These are phyloP conservation scores for Wickerhamiella sergipiensis DNA, from an alignment of 805 yeast genomes.

Conservation along the genomic window DNA sequence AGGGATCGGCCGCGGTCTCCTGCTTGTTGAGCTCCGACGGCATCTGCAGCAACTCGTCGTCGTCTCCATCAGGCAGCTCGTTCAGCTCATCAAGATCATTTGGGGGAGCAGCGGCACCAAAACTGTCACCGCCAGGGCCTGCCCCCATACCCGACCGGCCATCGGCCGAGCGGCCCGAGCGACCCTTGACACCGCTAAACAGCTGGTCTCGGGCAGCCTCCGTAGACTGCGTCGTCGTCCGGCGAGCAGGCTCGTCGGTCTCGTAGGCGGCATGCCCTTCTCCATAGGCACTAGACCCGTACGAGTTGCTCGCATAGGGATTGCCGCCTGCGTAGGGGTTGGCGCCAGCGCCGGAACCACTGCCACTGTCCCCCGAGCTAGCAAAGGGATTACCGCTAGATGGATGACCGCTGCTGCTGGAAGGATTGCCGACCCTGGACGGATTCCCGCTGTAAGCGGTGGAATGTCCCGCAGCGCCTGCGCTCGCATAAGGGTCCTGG, in stretches of 20 bases:
- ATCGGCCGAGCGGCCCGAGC: too few species aligned
- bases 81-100: slow-evolving; percentile 2
- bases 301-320: slow-evolving; percentile 2
- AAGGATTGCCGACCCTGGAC: too few species aligned
- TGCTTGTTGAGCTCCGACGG: not conserved
- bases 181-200: slow-evolving; percentile 13
- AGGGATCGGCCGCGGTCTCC: not conserved
- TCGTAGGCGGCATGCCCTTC: slow-evolving; percentile 1
- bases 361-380: not conserved
- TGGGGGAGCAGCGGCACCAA: not conserved
- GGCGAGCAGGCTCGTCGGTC: not conserved
- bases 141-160: slow-evolving; percentile 1
- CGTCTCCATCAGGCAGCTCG: slow-evolving; percentile 5
- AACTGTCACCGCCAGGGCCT: too few species aligned
- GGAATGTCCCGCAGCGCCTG: not conserved
- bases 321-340: slow-evolving; percentile 14
- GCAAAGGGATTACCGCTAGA: not conserved
- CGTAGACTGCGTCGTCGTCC: not conserved
- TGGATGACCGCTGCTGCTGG: too few species aligned
- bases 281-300: slow-evolving; percentile 3
- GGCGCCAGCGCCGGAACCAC: not conserved
- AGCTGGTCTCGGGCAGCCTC: slow-evolving; percentile 19
- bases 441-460: not conserved
- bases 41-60: slow-evolving; percentile 7
- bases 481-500: slow-evolving; percentile 3